Evolutionary conservation across 352 stramenopile genomes (phyloP).

Genomic region (Pythium biforme): DNA sequence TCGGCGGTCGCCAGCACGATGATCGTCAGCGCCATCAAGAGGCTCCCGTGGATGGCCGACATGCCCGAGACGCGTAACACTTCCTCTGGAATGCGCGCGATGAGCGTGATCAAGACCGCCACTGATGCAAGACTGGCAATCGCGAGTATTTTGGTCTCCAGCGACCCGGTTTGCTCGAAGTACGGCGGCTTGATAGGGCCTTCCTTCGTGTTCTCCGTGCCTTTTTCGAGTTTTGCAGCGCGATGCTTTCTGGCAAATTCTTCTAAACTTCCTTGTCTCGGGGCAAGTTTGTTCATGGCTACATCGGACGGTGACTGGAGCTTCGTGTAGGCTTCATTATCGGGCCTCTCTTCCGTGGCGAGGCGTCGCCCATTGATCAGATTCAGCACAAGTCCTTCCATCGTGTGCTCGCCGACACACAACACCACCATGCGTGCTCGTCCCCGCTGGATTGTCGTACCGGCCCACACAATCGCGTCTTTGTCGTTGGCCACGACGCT

Average conservation of each 20-base stretch:
- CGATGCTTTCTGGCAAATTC: not conserved
- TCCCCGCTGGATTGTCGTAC: slow-evolving; percentile 78
- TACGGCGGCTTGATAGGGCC: not conserved
- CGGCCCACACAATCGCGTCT: slow-evolving; percentile 76
- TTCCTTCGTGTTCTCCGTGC: not conserved
- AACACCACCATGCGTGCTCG: slow-evolving; percentile 76
- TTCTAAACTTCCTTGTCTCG: not conserved
- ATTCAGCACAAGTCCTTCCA: not conserved
- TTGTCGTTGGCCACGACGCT: not conserved
- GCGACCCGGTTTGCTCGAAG: not conserved
- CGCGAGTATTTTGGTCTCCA: not conserved
- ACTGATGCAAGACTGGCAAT: not conserved
- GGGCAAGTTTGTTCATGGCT: not conserved
- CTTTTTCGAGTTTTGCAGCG: not conserved
- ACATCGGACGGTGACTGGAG: not conserved
- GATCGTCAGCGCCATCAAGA: not conserved
- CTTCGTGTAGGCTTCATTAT: not conserved
- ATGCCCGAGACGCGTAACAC: not conserved
- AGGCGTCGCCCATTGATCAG: not conserved
- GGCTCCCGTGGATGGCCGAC: not conserved
- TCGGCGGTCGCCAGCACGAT: not conserved
- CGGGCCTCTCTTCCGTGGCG: slow-evolving; percentile 1
- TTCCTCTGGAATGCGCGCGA: not conserved
- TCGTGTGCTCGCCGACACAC: slow-evolving; percentile 73
- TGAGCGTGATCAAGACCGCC: not conserved